Base-by-base conservation (phyloP, 2,329 filamentous ascomycete genomes). In the Tolypocladium pustulatum region DNA sequence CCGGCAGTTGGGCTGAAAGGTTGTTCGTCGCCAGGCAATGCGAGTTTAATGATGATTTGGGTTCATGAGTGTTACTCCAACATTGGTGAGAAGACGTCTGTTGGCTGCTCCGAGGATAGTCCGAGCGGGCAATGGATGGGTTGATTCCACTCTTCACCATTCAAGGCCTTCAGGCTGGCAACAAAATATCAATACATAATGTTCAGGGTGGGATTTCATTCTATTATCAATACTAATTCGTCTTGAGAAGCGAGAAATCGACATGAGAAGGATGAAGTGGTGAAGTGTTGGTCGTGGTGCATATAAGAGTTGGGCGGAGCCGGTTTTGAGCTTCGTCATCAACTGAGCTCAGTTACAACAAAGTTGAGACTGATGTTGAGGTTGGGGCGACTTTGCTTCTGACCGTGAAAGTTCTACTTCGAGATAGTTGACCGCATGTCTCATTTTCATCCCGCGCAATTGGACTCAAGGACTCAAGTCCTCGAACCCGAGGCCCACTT, bases 1-100 rank as follows among this genome's bases (percentile, higher is more conserved):
- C 38, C 17, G 20, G 37, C 36, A 15, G 36, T 9, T 27, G 27
- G 13, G 54, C 49, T 12, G 49, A 13, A 5, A 4, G 17, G 15
- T 51, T 30, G 25, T 32, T 27, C 6, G 30, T 34, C 30, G 30
- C 49, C 20, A 22, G 49, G 9, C 53, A 60, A 56, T 56, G 57
- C 56, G 57, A 51, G 34, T 34, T 34, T 22, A 13, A 15, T 52
- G 46, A 27, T 37, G 38, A 55, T 36, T 61, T 67, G 65, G 68
- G 67, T 66, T 68, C 65, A 68, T 68, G 61, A 61, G 61, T 5
- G 4, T 25, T 12, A 1, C 12, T 15, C 22, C 10, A 9, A 17
- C 13, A 17, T 2, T 25, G 5, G 46, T 32, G 27, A 32, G 30
- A 20, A 32, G 4, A 27, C 43, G 27, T n/a, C 17, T 20, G 46